Evolutionary conservation across 139 green algal genomes (phyloP).

Genomic region (Chlorella sp.): DNA sequence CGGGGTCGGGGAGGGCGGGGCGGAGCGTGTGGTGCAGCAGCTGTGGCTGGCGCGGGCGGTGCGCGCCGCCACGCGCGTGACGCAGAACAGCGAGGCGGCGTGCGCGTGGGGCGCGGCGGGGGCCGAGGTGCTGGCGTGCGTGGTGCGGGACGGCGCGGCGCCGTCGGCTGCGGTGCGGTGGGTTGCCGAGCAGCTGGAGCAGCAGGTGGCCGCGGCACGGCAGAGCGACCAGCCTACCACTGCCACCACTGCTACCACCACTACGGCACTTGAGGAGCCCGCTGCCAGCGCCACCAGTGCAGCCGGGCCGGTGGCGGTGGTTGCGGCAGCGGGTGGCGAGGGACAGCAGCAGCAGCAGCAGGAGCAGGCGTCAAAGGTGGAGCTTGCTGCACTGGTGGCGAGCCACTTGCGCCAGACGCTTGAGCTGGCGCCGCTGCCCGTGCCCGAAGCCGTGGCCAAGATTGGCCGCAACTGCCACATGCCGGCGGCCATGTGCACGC

Average conservation of each 20-base stretch:
- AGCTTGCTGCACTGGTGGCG: conserved; percentile 20
- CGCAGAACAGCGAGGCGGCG: conserved; percentile 46
- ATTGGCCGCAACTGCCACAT: conserved; percentile 63
- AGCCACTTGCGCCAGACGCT: conserved; percentile 10
- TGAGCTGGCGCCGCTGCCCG: conserved; percentile 13
- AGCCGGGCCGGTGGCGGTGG: no score
- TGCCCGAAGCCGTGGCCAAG: conserved; percentile 8
- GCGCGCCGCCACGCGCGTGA: conserved; percentile 30
- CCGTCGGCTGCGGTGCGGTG: background rate
- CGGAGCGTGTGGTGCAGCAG: no score
- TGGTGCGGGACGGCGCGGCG: conserved; percentile 19
- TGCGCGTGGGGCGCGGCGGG: conserved; percentile 37
- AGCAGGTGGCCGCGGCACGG: no score
- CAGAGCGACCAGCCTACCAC: no score
- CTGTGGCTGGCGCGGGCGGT: conserved; percentile 10
- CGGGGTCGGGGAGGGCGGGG: no score
- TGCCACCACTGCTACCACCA: no score
- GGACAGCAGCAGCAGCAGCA: no score
- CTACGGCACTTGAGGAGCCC: no score
- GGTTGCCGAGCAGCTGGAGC: background rate
- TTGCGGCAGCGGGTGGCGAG: no score
- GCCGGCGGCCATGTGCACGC: conserved; percentile 48
- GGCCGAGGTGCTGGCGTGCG: conserved; percentile 37
- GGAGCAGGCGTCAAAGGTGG: no score
- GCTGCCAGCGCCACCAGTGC: no score